Percentiles rank a stretch among this genome's conserved stretches.
These are phyloP conservation scores for Chernovozyma aurita DNA, from an alignment of 1,139 yeast genomes.

Conservation along the genomic window DNA sequence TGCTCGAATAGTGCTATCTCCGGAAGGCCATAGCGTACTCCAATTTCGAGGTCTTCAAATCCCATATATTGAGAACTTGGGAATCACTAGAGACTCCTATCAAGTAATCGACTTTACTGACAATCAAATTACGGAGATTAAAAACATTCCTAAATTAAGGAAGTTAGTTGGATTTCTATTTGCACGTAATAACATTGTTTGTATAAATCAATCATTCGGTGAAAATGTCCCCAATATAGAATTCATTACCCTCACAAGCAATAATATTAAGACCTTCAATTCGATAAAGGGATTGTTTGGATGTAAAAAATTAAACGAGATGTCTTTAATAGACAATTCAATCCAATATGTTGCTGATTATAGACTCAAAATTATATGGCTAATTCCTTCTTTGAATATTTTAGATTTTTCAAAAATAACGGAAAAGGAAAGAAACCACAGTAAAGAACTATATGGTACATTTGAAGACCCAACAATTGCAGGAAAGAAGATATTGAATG, in stretches of 20 bases:
- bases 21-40: constrained; percentile 33
- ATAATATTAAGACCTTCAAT: constrained; percentile 40
- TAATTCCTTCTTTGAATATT: constrained; percentile 56
- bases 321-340: constrained; percentile 62
- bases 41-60: constrained; percentile 32
- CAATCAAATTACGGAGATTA: constrained; percentile 54
- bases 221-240: constrained; percentile 38
- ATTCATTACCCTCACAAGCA: constrained; percentile 50
- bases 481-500: constrained; percentile 1
- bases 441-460: constrained; percentile 44
- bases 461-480: constrained; percentile 19
- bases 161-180: constrained; percentile 50
- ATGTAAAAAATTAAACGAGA: constrained; percentile 36
- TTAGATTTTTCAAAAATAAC: constrained; percentile 67
- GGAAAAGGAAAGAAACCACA: constrained; percentile 46
- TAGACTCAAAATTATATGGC: constrained; percentile 55
- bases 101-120: constrained; percentile 64
- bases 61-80: constrained; percentile 33
- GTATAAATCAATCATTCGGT: constrained; percentile 21
- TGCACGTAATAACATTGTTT: constrained; percentile 52
- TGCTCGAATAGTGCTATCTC: constrained; percentile 32
- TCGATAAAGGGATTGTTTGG: constrained; percentile 33
- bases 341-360: constrained; percentile 52
- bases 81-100: constrained; percentile 29
- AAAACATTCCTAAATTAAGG: constrained; percentile 44